These are phyloP conservation scores for Candida sakaeoensis DNA, from an alignment of 805 yeast species.

Conservation along the genomic window DNA sequence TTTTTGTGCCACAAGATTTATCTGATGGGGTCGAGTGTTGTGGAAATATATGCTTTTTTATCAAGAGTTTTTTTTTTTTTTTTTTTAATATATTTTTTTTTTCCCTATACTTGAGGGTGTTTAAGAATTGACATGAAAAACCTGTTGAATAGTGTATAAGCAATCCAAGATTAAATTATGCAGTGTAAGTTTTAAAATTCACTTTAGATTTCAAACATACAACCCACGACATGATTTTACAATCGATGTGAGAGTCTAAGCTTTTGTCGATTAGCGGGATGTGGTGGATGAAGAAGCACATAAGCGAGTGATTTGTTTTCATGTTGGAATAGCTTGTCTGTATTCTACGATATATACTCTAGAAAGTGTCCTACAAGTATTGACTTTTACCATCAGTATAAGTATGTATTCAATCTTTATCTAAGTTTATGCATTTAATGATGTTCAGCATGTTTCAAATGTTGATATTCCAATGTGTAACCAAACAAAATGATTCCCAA, in stretches of 20 bases:
- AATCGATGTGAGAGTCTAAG: too few relatives aligned
- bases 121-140: too few relatives aligned
- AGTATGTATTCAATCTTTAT: background rate
- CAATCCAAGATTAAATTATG: too few relatives aligned
- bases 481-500: conserved; percentile 68
- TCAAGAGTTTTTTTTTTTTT: background rate
- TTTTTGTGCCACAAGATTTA: background rate
- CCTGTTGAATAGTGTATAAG: too few relatives aligned
- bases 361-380: too few relatives aligned
- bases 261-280: too few relatives aligned
- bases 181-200: too few relatives aligned
- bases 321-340: background rate
- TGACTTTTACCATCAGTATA: background rate
- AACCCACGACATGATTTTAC: too few relatives aligned
- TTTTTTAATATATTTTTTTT: too few relatives aligned
- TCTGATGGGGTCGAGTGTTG: background rate
- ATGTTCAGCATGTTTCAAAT: conserved; percentile 40
- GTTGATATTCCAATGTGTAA: conserved; percentile 91
- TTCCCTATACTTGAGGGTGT: too few relatives aligned
- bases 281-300: background rate
- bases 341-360: too few relatives aligned
- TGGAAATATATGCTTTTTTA: background rate
- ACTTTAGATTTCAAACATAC: too few relatives aligned
- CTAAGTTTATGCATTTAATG: background rate
- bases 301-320: background rate